Conservation (phyloP, 305 asterid species). For the Fraxinus platypoda region DNA sequence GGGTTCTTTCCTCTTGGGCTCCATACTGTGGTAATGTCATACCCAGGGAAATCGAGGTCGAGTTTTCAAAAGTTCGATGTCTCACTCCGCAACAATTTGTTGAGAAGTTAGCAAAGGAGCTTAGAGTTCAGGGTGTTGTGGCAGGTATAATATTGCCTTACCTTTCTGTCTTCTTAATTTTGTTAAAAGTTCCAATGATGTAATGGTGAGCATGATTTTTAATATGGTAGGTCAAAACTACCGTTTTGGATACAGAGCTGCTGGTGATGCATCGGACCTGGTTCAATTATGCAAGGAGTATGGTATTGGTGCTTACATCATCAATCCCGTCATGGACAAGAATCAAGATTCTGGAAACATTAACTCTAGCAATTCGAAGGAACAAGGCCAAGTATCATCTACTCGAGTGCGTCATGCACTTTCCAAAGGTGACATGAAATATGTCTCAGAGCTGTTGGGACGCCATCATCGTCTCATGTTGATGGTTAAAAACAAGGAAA, state of each 20-base stretch:
- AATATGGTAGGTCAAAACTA: constrained; percentile 71
- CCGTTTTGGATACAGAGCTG: constrained; percentile 86
- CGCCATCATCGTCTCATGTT: constrained; percentile 73
- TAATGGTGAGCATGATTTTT: constrained; percentile 3
- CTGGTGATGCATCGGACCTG: constrained; percentile 74
- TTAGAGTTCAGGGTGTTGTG: constrained; percentile 83
- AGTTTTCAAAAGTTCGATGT: constrained; percentile 76
- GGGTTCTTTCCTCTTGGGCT: constrained; percentile 88
- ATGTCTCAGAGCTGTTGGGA: constrained; percentile 80
- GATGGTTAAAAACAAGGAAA: constrained; percentile 32
- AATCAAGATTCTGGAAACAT: constrained; percentile 36
- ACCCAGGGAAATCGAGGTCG: constrained; percentile 69
- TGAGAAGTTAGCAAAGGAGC: constrained; percentile 72
- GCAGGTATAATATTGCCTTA: constrained; percentile 55
- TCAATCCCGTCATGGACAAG: constrained; percentile 78
- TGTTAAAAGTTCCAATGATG: not conserved
- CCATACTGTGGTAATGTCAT: constrained; percentile 51
- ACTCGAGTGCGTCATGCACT: constrained; percentile 86
- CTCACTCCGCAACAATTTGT: constrained; percentile 82
- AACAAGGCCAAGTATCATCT: constrained; percentile 89
- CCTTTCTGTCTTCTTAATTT: constrained; percentile 13
- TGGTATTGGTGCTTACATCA: constrained; percentile 65
- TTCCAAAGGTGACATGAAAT: constrained; percentile 70
- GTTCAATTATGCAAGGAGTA: constrained; percentile 63
- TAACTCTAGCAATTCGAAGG: constrained; percentile 40